Conservation (phyloP, 148 eudicot species). For the Persicaria maculosa region DNA sequence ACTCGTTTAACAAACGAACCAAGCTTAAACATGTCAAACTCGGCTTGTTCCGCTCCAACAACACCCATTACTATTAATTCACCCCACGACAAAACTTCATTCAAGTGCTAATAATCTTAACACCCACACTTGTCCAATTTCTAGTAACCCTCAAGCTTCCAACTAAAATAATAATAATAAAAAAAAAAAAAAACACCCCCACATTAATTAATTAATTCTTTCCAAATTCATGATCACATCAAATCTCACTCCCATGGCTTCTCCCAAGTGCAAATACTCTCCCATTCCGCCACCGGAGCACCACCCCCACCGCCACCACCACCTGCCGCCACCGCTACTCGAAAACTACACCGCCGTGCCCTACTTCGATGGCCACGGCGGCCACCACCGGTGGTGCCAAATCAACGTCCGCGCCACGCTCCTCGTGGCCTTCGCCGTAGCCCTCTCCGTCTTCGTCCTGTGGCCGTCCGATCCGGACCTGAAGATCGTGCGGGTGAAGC, state of each 20-base stretch:
- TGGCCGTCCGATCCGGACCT: constrained; percentile 62
- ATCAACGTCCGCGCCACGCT: constrained; percentile 21
- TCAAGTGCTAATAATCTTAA: no score
- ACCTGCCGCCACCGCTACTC: constrained; percentile 11
- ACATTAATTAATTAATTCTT: background rate
- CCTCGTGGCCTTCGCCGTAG: constrained; percentile 32
- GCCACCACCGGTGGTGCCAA: constrained; percentile 17
- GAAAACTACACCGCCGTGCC: constrained; percentile 40
- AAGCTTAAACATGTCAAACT: no score
- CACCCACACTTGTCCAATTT: background rate
- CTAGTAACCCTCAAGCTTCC: background rate
- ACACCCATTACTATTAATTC: no score
- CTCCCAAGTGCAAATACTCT: constrained; percentile 9
- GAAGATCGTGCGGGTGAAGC: constrained; percentile 33
- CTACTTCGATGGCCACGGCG: constrained; percentile 15
- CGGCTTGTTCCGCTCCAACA: no score
- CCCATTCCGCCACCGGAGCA: constrained; percentile 14
- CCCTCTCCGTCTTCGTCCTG: constrained; percentile 30
- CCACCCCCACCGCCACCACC: constrained; percentile 14
- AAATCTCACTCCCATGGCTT: background rate
- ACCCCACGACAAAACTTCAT: no score
- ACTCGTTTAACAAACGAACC: no score
- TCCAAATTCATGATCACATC: background rate
- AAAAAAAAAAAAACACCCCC: no score
- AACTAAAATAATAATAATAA: background rate